These are phyloP conservation scores for Aspergillus quadricinctus DNA, from an alignment of 2,329 filamentous ascomycete genomes.

Conservation along the genomic window DNA sequence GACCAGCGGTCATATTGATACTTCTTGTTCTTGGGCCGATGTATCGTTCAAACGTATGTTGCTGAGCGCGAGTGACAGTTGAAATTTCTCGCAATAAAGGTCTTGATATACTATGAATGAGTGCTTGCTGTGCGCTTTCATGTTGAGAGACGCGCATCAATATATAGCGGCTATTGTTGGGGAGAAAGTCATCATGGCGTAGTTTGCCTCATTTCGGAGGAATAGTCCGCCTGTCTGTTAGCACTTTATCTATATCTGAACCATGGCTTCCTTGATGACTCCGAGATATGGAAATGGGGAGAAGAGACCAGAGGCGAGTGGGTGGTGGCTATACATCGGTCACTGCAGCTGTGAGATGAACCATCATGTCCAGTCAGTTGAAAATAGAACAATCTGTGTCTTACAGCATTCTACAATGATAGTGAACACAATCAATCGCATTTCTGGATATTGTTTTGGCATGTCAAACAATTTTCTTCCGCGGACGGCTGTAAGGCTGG, in stretches of 20 bases:
- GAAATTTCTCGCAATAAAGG: background rate
- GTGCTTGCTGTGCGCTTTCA: background rate
- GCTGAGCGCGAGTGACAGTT: no score
- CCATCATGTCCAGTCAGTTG: no score
- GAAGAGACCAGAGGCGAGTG: background rate
- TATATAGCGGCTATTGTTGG: background rate
- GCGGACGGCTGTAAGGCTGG: no score
- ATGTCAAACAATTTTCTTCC: background rate
- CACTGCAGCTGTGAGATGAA: background rate
- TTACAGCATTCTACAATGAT: no score
- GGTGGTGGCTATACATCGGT: background rate
- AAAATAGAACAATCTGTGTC: background rate
- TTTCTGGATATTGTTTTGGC: background rate
- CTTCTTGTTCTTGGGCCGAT: background rate
- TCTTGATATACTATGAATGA: background rate
- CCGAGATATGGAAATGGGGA: background rate
- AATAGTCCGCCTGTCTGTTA: background rate
- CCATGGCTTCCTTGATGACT: background rate
- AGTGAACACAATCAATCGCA: background rate
- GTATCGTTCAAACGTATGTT: no score
- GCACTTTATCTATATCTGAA: conserved; percentile 1
- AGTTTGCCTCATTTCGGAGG: background rate
- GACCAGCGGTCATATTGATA: background rate
- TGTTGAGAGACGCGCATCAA: background rate
- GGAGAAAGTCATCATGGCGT: background rate